phyloP scores from a whole-genome alignment of 176 grass and related monocot genomes.

The Bolboschoenus planiculmis region DNA sequence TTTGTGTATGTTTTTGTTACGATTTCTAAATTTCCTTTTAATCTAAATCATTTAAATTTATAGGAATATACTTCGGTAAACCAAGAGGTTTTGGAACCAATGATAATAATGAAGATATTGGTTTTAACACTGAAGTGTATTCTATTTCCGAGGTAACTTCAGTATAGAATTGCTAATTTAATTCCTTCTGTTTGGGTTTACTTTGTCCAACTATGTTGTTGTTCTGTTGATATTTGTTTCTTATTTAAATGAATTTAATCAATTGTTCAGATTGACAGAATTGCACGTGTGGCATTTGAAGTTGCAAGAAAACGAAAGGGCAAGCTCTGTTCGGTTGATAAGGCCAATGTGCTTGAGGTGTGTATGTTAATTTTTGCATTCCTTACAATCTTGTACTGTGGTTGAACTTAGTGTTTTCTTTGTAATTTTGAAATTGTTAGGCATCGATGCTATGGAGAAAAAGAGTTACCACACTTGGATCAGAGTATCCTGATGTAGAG shows the following conservation, averaged over 20 bases:
- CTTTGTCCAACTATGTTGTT: not conserved
- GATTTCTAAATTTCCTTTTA: not conserved
- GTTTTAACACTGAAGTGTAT: conserved; percentile 93
- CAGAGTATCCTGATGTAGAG: conserved; percentile 64
- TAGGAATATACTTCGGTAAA: conserved; percentile 47
- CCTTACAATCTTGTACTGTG: not conserved
- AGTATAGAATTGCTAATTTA: not conserved
- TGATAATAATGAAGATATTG: conserved; percentile 65
- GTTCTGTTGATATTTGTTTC: conserved; percentile 8
- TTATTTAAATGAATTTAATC: not conserved
- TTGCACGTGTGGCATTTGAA: conserved; percentile 71
- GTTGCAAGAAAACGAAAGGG: conserved; percentile 75
- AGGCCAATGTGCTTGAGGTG: conserved; percentile 95
- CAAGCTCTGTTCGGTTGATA: conserved; percentile 82
- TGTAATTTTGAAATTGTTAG: conserved; percentile 30
- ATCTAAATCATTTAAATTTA: conserved; percentile 11
- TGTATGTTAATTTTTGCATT: conserved; percentile 22
- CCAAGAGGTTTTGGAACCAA: conserved; percentile 94
- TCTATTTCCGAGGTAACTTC: conserved; percentile 56
- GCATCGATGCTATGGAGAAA: conserved; percentile 96
- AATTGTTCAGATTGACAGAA: conserved; percentile 62
- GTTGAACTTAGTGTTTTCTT: not conserved
- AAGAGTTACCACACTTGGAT: conserved; percentile 53
- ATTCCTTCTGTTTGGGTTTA: not conserved
- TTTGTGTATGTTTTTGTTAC: not conserved